Percentiles rank a stretch among this genome's conserved stretches.
These are phyloP conservation scores for Fraxinus floribunda DNA, from an alignment of 305 asterid genomes.

Conservation along the genomic window DNA sequence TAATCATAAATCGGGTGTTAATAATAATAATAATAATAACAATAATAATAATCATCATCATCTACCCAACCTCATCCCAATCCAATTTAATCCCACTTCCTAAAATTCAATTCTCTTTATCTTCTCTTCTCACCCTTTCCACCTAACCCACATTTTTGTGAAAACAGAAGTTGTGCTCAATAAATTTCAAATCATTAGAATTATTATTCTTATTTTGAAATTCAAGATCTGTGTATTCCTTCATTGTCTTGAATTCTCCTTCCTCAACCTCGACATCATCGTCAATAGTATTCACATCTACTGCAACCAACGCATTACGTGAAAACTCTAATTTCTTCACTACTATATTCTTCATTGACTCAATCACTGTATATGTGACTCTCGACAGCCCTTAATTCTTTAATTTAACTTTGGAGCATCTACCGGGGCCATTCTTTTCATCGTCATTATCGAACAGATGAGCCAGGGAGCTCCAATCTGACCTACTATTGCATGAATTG, in stretches of 20 bases:
- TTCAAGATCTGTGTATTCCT: constrained; percentile 83
- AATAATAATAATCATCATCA: too few relatives aligned
- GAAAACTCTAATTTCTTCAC: constrained; percentile 40
- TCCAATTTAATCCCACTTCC: too few relatives aligned
- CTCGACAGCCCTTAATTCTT: constrained; percentile 54
- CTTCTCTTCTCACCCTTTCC: too few relatives aligned
- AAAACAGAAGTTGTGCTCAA: constrained; percentile 74
- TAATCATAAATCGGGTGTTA: too few relatives aligned
- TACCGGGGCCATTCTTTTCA: constrained; percentile 41
- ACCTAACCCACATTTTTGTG: constrained; percentile 16
- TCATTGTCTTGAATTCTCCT: constrained; percentile 78
- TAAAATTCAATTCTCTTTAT: too few relatives aligned
- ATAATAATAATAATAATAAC: too few relatives aligned
- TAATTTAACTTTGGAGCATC: constrained; percentile 56
- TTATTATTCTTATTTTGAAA: constrained; percentile 48
- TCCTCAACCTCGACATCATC: constrained; percentile 37
- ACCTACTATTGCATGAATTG: constrained; percentile 69
- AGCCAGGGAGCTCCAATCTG: constrained; percentile 50
- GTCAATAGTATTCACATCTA: constrained; percentile 24
- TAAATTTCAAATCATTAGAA: constrained; percentile 59
- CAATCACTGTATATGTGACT: constrained; percentile 46
- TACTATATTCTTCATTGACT: constrained; percentile 26
- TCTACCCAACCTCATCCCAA: too few relatives aligned
- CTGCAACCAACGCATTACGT: constrained; percentile 24
- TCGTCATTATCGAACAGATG: constrained; percentile 61